Conservation (phyloP, 2,329 filamentous ascomycete species). For the Aspergillus calidoustus region DNA sequence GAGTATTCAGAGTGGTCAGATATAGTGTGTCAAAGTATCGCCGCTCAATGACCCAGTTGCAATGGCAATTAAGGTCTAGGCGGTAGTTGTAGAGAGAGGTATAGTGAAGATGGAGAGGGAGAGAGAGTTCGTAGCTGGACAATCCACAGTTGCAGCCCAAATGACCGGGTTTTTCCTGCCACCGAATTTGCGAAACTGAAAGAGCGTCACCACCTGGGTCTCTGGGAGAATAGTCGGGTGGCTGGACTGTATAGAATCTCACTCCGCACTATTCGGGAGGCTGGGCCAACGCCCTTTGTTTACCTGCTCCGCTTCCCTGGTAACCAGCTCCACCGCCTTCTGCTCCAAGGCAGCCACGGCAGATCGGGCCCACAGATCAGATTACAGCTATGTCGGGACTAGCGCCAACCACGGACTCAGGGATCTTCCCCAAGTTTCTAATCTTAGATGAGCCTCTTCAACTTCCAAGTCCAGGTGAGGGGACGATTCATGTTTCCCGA, state of each 20-base stretch:
- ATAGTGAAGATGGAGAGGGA: slow-evolving; percentile 31
- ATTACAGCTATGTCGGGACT: slow-evolving; percentile 21
- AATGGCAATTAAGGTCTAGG: slow-evolving; percentile 15
- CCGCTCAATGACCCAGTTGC: slow-evolving; percentile 22
- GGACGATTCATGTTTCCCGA: too few species aligned
- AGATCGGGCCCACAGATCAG: slow-evolving; percentile 8
- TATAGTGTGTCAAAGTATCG: slow-evolving; percentile 9
- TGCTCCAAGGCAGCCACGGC: not conserved
- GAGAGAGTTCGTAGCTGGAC: slow-evolving; percentile 43
- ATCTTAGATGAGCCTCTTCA: not conserved
- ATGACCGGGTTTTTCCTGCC: slow-evolving; percentile 17
- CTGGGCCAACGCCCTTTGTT: slow-evolving; percentile 50
- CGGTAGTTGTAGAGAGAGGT: slow-evolving; percentile 32
- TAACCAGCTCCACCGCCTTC: slow-evolving; percentile 42
- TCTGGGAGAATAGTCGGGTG: slow-evolving; percentile 32
- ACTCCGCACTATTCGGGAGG: slow-evolving; percentile 35
- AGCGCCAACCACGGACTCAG: not conserved
- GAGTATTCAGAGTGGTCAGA: slow-evolving; percentile 32
- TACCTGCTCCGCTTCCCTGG: slow-evolving; percentile 42
- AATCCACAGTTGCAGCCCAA: slow-evolving; percentile 27
- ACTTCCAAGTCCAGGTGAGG: too few species aligned
- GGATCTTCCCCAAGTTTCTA: slow-evolving; percentile 19
- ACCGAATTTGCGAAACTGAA: slow-evolving; percentile 18
- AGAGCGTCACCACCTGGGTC: slow-evolving; percentile 7
- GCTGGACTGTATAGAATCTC: slow-evolving; percentile 33